Conservation (phyloP, 192 early-diverging fungal species). For the Lobosporangium transversale region DNA sequence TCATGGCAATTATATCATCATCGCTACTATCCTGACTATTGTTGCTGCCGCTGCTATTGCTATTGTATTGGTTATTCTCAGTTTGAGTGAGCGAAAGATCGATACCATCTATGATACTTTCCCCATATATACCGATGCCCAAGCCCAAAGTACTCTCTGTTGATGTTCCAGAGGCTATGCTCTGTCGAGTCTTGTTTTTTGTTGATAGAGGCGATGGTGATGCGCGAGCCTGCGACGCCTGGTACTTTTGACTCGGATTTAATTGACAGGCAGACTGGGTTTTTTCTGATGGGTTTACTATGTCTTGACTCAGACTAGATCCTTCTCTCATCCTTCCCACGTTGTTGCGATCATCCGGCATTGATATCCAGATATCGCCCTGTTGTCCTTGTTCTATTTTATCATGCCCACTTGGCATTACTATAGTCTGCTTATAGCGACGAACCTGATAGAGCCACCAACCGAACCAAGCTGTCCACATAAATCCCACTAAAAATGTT, state of each 20-base stretch:
- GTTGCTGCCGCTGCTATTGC: not conserved
- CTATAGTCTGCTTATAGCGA: not conserved
- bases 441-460: constrained; percentile 8
- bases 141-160: constrained; percentile 13
- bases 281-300: too few relatives aligned
- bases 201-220: not conserved
- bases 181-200: too few relatives aligned
- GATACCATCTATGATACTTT: not conserved
- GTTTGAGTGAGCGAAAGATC: constrained; percentile 1
- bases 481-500: not conserved
- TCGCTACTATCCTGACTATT: not conserved
- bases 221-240: not conserved
- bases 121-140: constrained; percentile 24
- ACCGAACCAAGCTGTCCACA: constrained; percentile 18
- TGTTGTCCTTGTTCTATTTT: not conserved
- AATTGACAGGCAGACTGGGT: too few relatives aligned
- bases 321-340: too few relatives aligned
- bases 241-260: too few relatives aligned
- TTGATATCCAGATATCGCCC: constrained; percentile 2
- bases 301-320: too few relatives aligned
- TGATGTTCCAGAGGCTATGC: not conserved
- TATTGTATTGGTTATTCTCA: not conserved
- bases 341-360: constrained; percentile 17
- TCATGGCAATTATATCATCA: too few relatives aligned
- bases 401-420: too few relatives aligned